phyloP scores from a whole-genome alignment of 371 early-diverging fungal species.

The Syncephalis fuscata region DNA sequence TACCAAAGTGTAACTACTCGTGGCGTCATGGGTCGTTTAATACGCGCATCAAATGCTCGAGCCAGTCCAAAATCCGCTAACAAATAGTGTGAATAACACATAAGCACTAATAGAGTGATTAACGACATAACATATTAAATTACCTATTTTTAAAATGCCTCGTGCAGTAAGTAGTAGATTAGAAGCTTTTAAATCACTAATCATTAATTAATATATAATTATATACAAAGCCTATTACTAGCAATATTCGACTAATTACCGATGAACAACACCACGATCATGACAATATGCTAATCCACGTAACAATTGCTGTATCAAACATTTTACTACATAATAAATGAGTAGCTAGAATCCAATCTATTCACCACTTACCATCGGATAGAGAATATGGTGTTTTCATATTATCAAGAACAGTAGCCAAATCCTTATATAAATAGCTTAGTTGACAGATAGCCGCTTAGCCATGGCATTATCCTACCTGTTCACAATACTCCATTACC shows the following conservation, averaged over 20 bases:
- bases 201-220: not conserved
- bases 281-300: slow-evolving; percentile 66
- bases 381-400: slow-evolving; percentile 21
- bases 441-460: too few species aligned
- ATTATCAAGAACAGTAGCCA: slow-evolving; percentile 45
- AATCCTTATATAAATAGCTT: too few species aligned
- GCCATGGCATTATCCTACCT: slow-evolving; percentile 14
- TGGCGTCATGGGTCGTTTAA: slow-evolving; percentile 66
- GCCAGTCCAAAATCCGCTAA: slow-evolving; percentile 86
- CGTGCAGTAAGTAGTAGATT: slow-evolving; percentile 56
- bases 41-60: slow-evolving; percentile 36
- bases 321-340: slow-evolving; percentile 36
- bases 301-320: slow-evolving; percentile 60
- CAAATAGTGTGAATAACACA: not conserved
- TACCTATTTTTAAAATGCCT: slow-evolving; percentile 69
- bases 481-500: slow-evolving; percentile 68
- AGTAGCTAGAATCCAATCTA: not conserved
- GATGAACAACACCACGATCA: slow-evolving; percentile 50
- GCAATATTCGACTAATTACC: slow-evolving; percentile 14
- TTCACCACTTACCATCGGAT: not conserved
- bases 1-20: slow-evolving; percentile 95
- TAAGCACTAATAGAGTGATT: not conserved
- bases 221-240: not conserved
- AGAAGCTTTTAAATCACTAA: slow-evolving; percentile 71
- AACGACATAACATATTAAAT: not conserved